Base-by-base conservation (phyloP, 345 rosid species). In the Salix dunnii region DNA sequence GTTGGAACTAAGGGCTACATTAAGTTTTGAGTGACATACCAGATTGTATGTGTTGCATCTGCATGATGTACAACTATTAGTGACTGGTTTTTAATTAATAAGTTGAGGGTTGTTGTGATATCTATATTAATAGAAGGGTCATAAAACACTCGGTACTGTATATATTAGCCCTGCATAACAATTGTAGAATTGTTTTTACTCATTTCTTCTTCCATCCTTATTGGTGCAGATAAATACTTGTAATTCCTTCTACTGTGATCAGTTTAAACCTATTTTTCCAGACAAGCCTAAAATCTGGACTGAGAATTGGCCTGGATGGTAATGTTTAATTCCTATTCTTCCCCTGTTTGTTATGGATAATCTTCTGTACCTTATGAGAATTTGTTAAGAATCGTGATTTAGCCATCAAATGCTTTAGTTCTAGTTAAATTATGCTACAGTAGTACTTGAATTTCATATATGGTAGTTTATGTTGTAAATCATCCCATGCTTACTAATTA, bases 221-320 rank as follows among this genome's bases (percentile, higher is more conserved):
- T 38, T 72, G 66, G 71, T 83, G 84, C 91, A 91, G 95, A 92
- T 92, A 60, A 85, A 87, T 83, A 89, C 96, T 23, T 91, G 97
- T 79, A 96, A 96, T 82, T 86, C 84, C 78, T 93, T 96, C 76
- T 93, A 92, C 84, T 93, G 98, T 71, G 98, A 93, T 79, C 84
- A 90, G 46, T 93, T 90, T 81, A 86, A 81, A 75, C 97, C 98
- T 51, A 91, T 87, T 79, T 82, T 86, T 72, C 91, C 94, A 0
- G 88, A 87, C 86, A 92, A 89, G 84, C 99, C 99, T n/a, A 96
- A 92, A 78, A 87, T 96, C 25, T 96, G 99, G 98, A 96, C 99
- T 58, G 98, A 96, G 87, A 91, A 96, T 79, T 96, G 99, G 99
- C 97, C 99, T 84, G 97, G 98, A 90, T 96, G 98, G 99, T 96